Percentiles rank a stretch among this genome's conserved stretches.
These are phyloP conservation scores for Russula brevipes DNA, from an alignment of 768 basidiomycete genomes.

Conservation along the genomic window DNA sequence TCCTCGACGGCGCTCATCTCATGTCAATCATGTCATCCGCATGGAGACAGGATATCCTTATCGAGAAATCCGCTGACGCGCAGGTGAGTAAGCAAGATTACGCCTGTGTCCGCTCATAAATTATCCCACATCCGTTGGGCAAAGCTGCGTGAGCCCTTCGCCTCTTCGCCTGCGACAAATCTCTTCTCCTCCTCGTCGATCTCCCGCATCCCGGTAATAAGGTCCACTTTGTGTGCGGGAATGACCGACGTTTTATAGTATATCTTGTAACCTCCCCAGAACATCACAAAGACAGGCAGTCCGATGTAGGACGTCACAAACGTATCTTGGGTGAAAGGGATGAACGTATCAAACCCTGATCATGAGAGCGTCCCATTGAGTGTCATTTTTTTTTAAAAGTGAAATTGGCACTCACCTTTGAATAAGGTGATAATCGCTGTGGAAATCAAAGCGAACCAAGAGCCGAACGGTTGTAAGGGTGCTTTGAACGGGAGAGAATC, in stretches of 20 bases:
- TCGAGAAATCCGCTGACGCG: background rate
- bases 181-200: slow-evolving; percentile 61
- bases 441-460: slow-evolving; percentile 51
- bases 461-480: slow-evolving; percentile 59
- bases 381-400: slow-evolving; percentile 25
- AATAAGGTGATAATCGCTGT: slow-evolving; percentile 52
- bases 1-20: no score
- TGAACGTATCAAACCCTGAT: slow-evolving; percentile 38
- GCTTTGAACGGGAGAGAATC: slow-evolving; percentile 48
- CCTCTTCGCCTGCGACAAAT: slow-evolving; percentile 39
- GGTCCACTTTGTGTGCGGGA: slow-evolving; percentile 43
- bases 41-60: background rate
- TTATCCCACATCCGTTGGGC: background rate
- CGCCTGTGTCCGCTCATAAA: background rate
- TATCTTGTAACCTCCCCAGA: slow-evolving; percentile 37
- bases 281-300: slow-evolving; percentile 33
- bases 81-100: background rate
- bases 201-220: slow-evolving; percentile 50
- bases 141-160: slow-evolving; percentile 19
- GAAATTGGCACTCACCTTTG: slow-evolving; percentile 38
- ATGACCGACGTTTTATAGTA: slow-evolving; percentile 35
- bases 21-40: no score
- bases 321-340: slow-evolving; percentile 47
- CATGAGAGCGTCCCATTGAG: slow-evolving; percentile 25
- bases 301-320: slow-evolving; percentile 53